Conservation (phyloP, 2,329 filamentous ascomycete genomes). For the Verticillium albo-atrum region DNA sequence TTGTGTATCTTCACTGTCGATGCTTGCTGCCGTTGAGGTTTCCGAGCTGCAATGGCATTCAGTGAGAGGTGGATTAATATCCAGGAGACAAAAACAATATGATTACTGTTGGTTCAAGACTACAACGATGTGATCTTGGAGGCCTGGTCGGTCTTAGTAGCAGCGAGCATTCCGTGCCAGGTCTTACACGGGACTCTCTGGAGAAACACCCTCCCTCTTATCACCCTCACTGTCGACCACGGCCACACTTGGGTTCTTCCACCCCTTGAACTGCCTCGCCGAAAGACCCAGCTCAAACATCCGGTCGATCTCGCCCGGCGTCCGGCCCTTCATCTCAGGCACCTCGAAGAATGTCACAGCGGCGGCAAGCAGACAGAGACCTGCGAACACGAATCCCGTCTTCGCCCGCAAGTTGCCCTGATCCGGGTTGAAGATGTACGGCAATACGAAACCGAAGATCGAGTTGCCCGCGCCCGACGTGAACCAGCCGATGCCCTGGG, state of each 20-base stretch:
- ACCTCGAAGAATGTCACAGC: slow-evolving; percentile 37
- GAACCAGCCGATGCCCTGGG: slow-evolving; percentile 38
- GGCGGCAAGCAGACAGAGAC: slow-evolving; percentile 27
- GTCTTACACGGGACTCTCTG: neutral
- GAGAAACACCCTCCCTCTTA: neutral
- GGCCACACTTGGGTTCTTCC: neutral
- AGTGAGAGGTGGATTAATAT: too few relatives aligned
- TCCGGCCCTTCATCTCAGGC: slow-evolving; percentile 49
- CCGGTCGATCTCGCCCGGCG: slow-evolving; percentile 41
- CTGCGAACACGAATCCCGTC: slow-evolving; percentile 35
- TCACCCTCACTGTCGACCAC: neutral
- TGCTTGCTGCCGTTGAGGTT: too few relatives aligned
- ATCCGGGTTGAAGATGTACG: slow-evolving; percentile 44
- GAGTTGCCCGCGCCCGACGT: slow-evolving; percentile 32
- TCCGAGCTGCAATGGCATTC: too few relatives aligned
- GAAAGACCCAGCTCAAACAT: slow-evolving; percentile 25
- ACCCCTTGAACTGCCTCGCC: slow-evolving; percentile 19
- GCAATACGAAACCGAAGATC: slow-evolving; percentile 39
- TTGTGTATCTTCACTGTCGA: neutral
- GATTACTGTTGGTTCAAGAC: too few relatives aligned
- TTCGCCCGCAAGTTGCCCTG: slow-evolving; percentile 32
- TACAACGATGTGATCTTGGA: too few relatives aligned
- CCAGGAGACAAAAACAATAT: too few relatives aligned
- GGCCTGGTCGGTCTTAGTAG: too few relatives aligned
- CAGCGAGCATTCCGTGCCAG: neutral